These are phyloP conservation scores for Lactifluus rugatus DNA, from an alignment of 768 basidiomycete species.

Conservation along the genomic window DNA sequence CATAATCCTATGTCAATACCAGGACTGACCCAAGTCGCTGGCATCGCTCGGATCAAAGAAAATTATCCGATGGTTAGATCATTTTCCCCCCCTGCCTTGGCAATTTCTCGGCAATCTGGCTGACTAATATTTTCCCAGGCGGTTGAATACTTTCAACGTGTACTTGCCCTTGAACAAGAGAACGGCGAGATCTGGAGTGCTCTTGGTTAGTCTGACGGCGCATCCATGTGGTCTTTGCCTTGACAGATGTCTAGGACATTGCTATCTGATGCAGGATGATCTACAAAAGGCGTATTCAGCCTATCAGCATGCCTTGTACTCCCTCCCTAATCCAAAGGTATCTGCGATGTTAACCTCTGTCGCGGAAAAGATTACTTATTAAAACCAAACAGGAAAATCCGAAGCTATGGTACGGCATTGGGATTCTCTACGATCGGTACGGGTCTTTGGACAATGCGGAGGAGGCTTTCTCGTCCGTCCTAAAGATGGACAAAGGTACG, in stretches of 20 bases:
- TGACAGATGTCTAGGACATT: constrained; percentile 55
- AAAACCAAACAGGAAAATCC: constrained; percentile 64
- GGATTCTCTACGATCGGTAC: constrained; percentile 97
- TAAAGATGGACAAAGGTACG: constrained; percentile 91
- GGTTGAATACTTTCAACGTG: constrained; percentile 93
- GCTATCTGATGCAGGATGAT: constrained; percentile 99
- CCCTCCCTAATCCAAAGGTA: constrained; percentile 92
- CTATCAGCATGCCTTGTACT: constrained; percentile 95
- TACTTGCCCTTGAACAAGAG: constrained; percentile 82
- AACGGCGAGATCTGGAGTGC: constrained; percentile 99
- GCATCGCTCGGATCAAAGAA: constrained; percentile 95
- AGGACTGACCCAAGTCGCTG: constrained; percentile 89
- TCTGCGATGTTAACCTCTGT: constrained; percentile 16
- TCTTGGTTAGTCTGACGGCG: constrained; percentile 47
- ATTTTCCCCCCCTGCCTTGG: constrained; percentile 15
- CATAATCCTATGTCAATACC: constrained; percentile 88
- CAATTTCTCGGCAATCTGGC: constrained; percentile 8
- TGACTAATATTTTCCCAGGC: constrained; percentile 44
- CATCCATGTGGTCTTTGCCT: constrained; percentile 12
- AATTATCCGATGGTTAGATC: constrained; percentile 83
- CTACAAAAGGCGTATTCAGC: constrained; percentile 97
- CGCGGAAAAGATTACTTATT: constrained; percentile 7
- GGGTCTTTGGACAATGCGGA: constrained; percentile 98
- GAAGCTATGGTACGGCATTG: constrained; percentile 99
- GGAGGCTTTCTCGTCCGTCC: constrained; percentile 93